A percentile compares a stretch with the other conserved stretches of the same genome.
phyloP scores from a whole-genome alignment of 352 stramenopile genomes.

The Peronospora belbahrii region DNA sequence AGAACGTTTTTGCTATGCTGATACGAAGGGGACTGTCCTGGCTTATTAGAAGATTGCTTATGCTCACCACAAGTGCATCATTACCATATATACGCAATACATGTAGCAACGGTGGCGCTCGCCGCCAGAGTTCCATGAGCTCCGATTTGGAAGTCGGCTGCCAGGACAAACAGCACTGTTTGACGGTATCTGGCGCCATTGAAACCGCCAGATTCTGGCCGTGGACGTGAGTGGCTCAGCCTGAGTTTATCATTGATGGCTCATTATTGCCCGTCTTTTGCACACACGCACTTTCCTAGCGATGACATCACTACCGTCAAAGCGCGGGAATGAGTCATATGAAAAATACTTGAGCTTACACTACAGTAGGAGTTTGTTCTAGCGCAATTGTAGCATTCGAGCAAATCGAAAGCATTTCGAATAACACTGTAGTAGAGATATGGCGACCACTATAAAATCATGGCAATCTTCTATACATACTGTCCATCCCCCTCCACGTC shows the following conservation, averaged over 20 bases:
- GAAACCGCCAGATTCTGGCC: background rate
- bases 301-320: slow-evolving; percentile 14
- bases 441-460: background rate
- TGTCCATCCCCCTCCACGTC: slow-evolving; percentile 4
- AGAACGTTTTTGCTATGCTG: too few relatives aligned
- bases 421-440: background rate
- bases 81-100: too few relatives aligned
- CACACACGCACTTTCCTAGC: background rate
- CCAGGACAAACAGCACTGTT: slow-evolving; percentile 7
- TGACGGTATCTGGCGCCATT: slow-evolving; percentile 14
- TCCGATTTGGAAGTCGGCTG: too few relatives aligned
- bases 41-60: too few relatives aligned
- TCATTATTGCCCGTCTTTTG: background rate
- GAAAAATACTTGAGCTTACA: too few relatives aligned
- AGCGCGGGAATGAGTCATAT: background rate
- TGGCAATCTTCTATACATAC: background rate
- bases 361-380: too few relatives aligned
- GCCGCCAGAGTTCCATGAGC: too few relatives aligned
- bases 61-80: too few relatives aligned
- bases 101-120: too few relatives aligned
- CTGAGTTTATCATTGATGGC: background rate
- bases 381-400: too few relatives aligned
- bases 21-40: too few relatives aligned
- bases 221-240: slow-evolving; percentile 3
- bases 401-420: background rate